Base-by-base conservation (phyloP, 176 grass and related monocot species). In the Musa beccarii region DNA sequence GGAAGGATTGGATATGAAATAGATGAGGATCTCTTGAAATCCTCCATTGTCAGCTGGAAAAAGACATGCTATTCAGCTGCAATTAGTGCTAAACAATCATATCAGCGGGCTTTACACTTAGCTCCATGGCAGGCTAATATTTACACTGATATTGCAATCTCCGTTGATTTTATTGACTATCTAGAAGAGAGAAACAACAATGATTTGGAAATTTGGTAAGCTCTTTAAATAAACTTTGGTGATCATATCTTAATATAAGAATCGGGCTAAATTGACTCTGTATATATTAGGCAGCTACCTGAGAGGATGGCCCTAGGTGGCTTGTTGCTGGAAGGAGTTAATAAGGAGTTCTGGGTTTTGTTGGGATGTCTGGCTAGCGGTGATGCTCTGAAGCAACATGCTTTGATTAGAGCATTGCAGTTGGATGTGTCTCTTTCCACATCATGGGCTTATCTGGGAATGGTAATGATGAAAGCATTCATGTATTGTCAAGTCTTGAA, bases 71-170 rank as follows among this genome's bases (percentile, higher is more conserved):
- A 89, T 69, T 80, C 62, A 13, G 86, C 88, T 75, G 90, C 88
- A 76, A 84, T 79, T 79, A 79, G 75, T 82, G 90, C 90, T 78
- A 93, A 91, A 65, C 72, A 78, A 53, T 93, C 94, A 20, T 98
- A 98, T 75, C 88, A 93, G 85, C 80, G 86, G 43, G 86, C 80
- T 80, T 89, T 89, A 71, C 68, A 92, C 61, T 66, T 84, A 62
- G 72, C 88, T 69, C 90, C 94, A 7, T 98, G 94, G 94, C 84
- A 93, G 81, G 86, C 94, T 79, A 98, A 98, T 86, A 86, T 98
- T 63, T 92, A 98, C 67, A 80, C 81, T 78, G 94, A 98, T 85
- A 81, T 79, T 82, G 90, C 94, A 63, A 79, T 93, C 64, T 87
- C 79, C 59, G 49, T 93, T 70, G 86, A 91, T 87, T 76, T 91